Evolutionary conservation across 2,329 filamentous ascomycete genomes (phyloP), one percentile per base, ranked within the genome.

Genomic region (Chaetomiaceae sp.): DNA sequence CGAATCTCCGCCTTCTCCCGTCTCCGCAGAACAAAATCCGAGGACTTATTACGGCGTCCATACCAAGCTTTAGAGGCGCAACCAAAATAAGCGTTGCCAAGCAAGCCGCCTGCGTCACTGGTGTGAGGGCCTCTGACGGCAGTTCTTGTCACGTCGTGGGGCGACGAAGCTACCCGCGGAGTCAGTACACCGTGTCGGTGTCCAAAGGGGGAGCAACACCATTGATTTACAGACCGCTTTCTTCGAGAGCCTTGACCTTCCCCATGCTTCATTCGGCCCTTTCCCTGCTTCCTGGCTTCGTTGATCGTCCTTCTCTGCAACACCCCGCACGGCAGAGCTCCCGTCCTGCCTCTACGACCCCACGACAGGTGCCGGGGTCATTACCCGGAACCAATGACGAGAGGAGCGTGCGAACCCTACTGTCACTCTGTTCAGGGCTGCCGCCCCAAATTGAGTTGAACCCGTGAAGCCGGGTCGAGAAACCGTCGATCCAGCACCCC

Each of bases 351-450:
- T 25, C 8, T 20, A 36, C 33, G 47, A 38, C 20, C 13, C 25
- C 25, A 27, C 5, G 25, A 27, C 25, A 9, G 20, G 9, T 34
- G 46, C 50, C 45, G 40, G 46, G 44, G 20, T 14, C 20, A 52
- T 58, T 58, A 52, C 34, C 56, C 56, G 50, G 33, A 47, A 27
- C 56, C 54, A 58, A 58, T 58, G 53, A 30, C 48, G 29, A 10
- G 11, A 18, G 2, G 16, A 14, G 27, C 21, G 4, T n/a, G 8
- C 8, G 3, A 20, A 51, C 8, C 40, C 14, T 37, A 16, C 32
- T 27, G 18, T 14, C 11, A 27, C 38, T 11, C 21, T 18, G 4
- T n/a, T n/a, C n/a, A n/a, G n/a, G n/a, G n/a, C n/a, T n/a, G n/a
- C n/a, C n/a, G n/a, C n/a, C n/a, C n/a, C n/a, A n/a, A n/a, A n/a